Percentiles rank a stretch among this genome's conserved stretches.
Conservation (phyloP, 1,139 yeast genomes). For the Saccharomycopsis hybrid region DNA sequence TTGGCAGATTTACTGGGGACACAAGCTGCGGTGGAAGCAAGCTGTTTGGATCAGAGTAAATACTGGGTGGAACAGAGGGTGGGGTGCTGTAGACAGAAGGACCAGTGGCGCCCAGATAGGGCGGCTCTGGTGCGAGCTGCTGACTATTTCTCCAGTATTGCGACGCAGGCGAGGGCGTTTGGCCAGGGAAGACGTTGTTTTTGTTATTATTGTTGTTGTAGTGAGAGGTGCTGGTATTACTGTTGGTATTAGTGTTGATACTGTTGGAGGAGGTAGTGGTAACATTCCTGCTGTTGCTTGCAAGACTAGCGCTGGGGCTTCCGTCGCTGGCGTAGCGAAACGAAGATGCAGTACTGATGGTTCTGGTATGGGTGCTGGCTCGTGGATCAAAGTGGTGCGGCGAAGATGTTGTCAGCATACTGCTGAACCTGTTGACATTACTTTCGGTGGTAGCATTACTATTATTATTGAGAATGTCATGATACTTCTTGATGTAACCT, state of each 20-base stretch:
- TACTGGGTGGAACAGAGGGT: too few relatives aligned
- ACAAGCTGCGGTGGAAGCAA: background rate
- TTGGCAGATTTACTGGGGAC: too few relatives aligned
- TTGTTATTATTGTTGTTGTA: background rate
- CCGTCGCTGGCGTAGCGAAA: too few relatives aligned
- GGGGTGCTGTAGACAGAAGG: background rate
- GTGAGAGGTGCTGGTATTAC: background rate
- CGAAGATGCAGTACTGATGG: background rate
- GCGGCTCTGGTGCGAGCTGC: too few relatives aligned
- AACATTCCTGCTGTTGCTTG: too few relatives aligned
- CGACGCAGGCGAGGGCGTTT: too few relatives aligned
- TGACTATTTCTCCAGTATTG: too few relatives aligned
- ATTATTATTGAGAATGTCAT: background rate
- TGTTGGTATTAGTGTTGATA: background rate
- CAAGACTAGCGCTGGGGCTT: background rate
- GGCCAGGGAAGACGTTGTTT: background rate
- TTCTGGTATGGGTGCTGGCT: background rate
- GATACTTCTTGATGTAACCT: constrained; percentile 50
- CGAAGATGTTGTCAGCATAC: too few relatives aligned
- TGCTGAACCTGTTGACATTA: too few relatives aligned
- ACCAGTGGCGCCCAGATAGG: background rate
- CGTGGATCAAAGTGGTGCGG: too few relatives aligned
- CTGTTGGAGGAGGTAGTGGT: too few relatives aligned
- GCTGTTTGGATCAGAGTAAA: background rate
- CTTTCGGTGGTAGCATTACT: background rate